Evolutionary conservation across 2,329 filamentous ascomycete species (phyloP).

Genomic region (Beauveria asiatica): DNA sequence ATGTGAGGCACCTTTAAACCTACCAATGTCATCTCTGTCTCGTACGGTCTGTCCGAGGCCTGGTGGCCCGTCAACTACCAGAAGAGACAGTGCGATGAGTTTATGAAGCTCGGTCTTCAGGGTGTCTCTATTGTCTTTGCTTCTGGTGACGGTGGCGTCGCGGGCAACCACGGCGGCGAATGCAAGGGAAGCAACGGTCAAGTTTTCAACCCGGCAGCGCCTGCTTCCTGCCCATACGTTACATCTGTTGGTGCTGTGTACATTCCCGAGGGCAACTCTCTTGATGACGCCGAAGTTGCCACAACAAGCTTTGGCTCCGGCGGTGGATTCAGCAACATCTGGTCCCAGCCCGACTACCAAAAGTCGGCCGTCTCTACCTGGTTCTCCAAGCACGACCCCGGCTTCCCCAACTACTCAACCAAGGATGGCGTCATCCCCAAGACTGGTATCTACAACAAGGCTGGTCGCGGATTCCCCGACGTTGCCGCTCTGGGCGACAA

Average conservation of each 20-base stretch:
- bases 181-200: constrained; percentile 9
- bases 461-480: constrained; percentile 31
- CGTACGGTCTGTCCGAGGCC: constrained; percentile 39
- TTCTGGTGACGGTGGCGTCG: constrained; percentile 32
- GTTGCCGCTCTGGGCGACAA: constrained; percentile 36
- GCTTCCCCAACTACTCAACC: constrained; percentile 24
- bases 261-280: constrained; percentile 29
- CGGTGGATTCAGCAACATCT: constrained; percentile 31
- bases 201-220: constrained; percentile 27
- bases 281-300: constrained; percentile 37
- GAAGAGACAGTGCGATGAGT: constrained; percentile 32
- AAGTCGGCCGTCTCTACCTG: constrained; percentile 25
- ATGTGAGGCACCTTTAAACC: constrained; percentile 18
- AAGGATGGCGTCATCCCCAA: constrained; percentile 29
- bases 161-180: constrained; percentile 14
- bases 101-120: constrained; percentile 37
- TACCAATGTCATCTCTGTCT: constrained; percentile 28
- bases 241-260: constrained; percentile 44
- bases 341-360: constrained; percentile 39
- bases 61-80: constrained; percentile 39
- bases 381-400: constrained; percentile 27
- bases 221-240: constrained; percentile 34
- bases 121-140: constrained; percentile 33
- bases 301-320: constrained; percentile 30
- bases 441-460: constrained; percentile 29